phyloP scores from a whole-genome alignment of 768 basidiomycete species.

The Panaeolus papilionaceus region DNA sequence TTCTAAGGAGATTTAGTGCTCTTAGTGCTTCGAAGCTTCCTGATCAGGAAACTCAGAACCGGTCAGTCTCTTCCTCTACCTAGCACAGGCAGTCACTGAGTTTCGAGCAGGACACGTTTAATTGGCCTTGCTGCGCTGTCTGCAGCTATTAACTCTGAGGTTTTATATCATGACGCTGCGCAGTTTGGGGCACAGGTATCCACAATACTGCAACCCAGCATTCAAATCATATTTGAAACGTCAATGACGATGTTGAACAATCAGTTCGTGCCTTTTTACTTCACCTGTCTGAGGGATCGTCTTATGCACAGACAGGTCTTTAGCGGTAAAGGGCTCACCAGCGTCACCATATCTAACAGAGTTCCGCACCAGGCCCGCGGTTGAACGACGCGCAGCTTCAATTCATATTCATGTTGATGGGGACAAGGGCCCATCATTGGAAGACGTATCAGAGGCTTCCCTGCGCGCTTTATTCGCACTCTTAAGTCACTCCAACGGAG shows the following conservation, averaged over 20 bases:
- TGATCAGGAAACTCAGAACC: constrained; percentile 77
- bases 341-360: constrained; percentile 83
- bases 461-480: constrained; percentile 76
- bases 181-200: constrained; percentile 79
- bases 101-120: constrained; percentile 68
- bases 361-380: constrained; percentile 79
- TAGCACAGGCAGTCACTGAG: constrained; percentile 17
- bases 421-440: constrained; percentile 78
- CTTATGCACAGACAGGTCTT: constrained; percentile 47
- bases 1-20: constrained; percentile 67
- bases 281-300: neutral
- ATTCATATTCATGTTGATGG: constrained; percentile 90
- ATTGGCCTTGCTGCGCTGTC: constrained; percentile 86
- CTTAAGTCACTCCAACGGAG: constrained; percentile 75
- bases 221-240: constrained; percentile 71
- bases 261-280: constrained; percentile 54
- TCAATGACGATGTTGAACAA: constrained; percentile 64
- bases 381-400: constrained; percentile 86
- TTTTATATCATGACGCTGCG: constrained; percentile 72
- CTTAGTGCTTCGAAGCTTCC: constrained; percentile 58
- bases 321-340: constrained; percentile 69
- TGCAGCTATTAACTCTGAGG: constrained; percentile 84
- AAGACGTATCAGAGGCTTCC: constrained; percentile 77
- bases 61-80: constrained; percentile 47
- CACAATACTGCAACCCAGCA: constrained; percentile 72